Conservation (phyloP, 2,329 filamentous ascomycete species). For the Nemania abortiva region DNA sequence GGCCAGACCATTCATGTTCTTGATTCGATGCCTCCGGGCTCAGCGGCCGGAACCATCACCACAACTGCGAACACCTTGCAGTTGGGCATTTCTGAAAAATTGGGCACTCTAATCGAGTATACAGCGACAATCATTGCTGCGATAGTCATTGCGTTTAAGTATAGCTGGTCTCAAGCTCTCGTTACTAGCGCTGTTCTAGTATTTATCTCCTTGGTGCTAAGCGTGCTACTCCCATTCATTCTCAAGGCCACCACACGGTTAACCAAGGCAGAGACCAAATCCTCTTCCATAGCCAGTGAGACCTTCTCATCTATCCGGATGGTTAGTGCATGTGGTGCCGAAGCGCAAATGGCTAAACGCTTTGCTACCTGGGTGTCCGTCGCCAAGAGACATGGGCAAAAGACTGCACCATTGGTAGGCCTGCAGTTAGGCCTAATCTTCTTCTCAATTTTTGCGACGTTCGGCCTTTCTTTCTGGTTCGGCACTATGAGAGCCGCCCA, state of each 20-base stretch:
- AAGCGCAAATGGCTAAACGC: constrained; percentile 64
- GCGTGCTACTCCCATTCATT: constrained; percentile 66
- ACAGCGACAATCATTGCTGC: constrained; percentile 64
- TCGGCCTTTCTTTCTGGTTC: constrained; percentile 73
- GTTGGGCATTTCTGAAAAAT: constrained; percentile 73
- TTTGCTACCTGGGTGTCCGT: constrained; percentile 69
- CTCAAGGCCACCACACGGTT: constrained; percentile 63
- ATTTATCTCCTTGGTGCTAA: constrained; percentile 65
- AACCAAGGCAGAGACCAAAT: constrained; percentile 66
- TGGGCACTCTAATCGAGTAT: constrained; percentile 70
- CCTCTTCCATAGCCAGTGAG: constrained; percentile 71
- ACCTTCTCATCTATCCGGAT: constrained; percentile 70
- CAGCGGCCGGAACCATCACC: constrained; percentile 73
- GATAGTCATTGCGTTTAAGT: constrained; percentile 67
- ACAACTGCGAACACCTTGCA: constrained; percentile 73
- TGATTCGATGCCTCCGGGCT: constrained; percentile 72
- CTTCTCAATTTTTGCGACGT: constrained; percentile 65
- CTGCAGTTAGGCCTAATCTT: constrained; percentile 67
- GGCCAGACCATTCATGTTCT: constrained; percentile 75
- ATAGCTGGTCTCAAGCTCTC: constrained; percentile 70
- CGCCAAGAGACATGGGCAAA: constrained; percentile 62
- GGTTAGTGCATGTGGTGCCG: constrained; percentile 72
- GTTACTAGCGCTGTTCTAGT: constrained; percentile 69
- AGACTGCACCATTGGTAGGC: constrained; percentile 63
- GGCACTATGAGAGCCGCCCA: constrained; percentile 65